These are phyloP conservation scores for Zygotorulaspora florentina DNA, from an alignment of 805 yeast species.

Conservation along the genomic window DNA sequence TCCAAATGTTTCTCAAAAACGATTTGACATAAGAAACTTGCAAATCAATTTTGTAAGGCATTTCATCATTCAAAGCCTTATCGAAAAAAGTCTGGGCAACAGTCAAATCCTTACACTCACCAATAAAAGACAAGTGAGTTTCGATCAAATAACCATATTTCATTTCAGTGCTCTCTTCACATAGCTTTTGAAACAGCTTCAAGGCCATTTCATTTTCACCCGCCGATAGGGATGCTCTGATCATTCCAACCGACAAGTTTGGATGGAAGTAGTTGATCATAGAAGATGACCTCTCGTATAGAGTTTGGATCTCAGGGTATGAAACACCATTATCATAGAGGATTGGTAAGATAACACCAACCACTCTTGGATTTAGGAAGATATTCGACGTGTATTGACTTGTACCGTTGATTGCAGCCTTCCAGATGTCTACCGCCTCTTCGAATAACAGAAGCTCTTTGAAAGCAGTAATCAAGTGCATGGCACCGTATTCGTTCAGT, in stretches of 20 bases:
- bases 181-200: slow-evolving; percentile 55
- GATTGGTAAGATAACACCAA: slow-evolving; percentile 65
- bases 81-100: slow-evolving; percentile 72
- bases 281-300: slow-evolving; percentile 46
- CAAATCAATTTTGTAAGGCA: slow-evolving; percentile 67
- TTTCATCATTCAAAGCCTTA: slow-evolving; percentile 61
- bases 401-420: slow-evolving; percentile 37
- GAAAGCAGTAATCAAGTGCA: slow-evolving; percentile 53
- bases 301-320: slow-evolving; percentile 55
- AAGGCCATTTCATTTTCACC: slow-evolving; percentile 64
- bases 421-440: slow-evolving; percentile 71
- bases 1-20: slow-evolving; percentile 58
- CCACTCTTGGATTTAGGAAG: slow-evolving; percentile 60
- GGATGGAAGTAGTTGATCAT: slow-evolving; percentile 35
- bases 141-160: slow-evolving; percentile 57
- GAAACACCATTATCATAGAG: slow-evolving; percentile 57
- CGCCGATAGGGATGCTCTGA: slow-evolving; percentile 63
- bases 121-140: slow-evolving; percentile 74
- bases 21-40: slow-evolving; percentile 72
- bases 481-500: slow-evolving; percentile 51
- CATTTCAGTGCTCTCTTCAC: slow-evolving; percentile 45
- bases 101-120: slow-evolving; percentile 65
- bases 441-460: slow-evolving; percentile 56
- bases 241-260: slow-evolving; percentile 64
- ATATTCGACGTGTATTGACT: slow-evolving; percentile 30